Evolutionary conservation across 2,329 filamentous ascomycete genomes (phyloP).

Genomic region (Monosporascus ibericus): DNA sequence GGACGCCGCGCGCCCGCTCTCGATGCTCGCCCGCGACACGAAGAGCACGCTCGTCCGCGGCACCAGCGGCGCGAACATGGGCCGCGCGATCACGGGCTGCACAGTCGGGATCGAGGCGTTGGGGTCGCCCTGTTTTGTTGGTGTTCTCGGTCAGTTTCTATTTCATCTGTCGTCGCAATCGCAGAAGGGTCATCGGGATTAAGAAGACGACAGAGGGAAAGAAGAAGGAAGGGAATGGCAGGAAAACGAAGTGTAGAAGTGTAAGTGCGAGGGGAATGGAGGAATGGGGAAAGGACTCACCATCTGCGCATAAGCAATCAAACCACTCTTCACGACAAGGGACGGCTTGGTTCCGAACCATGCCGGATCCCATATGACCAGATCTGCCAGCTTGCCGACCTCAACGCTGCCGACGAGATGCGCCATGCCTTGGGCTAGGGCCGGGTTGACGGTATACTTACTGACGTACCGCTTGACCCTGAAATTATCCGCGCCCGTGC

Average conservation of each 20-base stretch:
- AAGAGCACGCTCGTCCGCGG: constrained; percentile 73
- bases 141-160: neutral
- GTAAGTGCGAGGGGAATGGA: neutral
- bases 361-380: constrained; percentile 79
- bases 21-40: constrained; percentile 68
- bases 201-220: neutral
- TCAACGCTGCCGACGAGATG: constrained; percentile 85
- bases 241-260: neutral
- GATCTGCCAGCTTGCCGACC: constrained; percentile 81
- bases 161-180: neutral
- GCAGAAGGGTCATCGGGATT: neutral
- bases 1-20: constrained; percentile 53
- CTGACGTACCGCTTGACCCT: constrained; percentile 87
- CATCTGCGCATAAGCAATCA: constrained; percentile 81
- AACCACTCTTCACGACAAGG: constrained; percentile 77
- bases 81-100: constrained; percentile 74
- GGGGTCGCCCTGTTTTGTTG: constrained; percentile 56
- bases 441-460: constrained; percentile 96
- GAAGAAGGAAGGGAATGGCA: neutral
- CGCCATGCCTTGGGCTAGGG: constrained; percentile 81
- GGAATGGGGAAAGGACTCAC: constrained; percentile 36
- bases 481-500: constrained; percentile 79
- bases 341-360: constrained; percentile 85
- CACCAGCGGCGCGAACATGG: constrained; percentile 77
- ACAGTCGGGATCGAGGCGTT: constrained; percentile 84